These are phyloP conservation scores for Blastobotrys raffinosifermentans DNA, from an alignment of 1,139 yeast genomes.

Conservation along the genomic window DNA sequence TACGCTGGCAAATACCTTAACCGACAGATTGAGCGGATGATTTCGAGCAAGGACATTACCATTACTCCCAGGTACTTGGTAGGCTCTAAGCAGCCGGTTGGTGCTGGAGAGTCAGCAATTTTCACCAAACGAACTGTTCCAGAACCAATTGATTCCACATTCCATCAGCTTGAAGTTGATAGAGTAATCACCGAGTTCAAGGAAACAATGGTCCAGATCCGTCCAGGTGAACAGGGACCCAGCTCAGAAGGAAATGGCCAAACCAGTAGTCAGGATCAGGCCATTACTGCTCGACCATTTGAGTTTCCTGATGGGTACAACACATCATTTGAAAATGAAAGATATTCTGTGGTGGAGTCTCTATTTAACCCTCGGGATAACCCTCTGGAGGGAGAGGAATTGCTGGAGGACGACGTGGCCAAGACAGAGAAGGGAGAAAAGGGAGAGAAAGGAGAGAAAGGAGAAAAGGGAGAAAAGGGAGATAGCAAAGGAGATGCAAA, in stretches of 20 bases:
- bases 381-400: conserved; percentile 29
- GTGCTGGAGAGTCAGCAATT: conserved; percentile 32
- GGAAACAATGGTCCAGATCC: conserved; percentile 48
- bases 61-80: conserved; percentile 35
- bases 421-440: conserved; percentile 20
- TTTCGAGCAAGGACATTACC: conserved; percentile 16
- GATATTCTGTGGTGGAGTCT: conserved; percentile 67
- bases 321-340: conserved; percentile 49
- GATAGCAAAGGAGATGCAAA: conserved; percentile 6
- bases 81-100: conserved; percentile 26
- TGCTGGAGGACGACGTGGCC: conserved; percentile 22
- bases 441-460: conserved; percentile 12
- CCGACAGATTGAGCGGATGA: conserved; percentile 23
- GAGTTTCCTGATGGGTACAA: conserved; percentile 76
- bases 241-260: conserved; percentile 9
- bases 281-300: conserved; percentile 43
- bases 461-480: conserved; percentile 21
- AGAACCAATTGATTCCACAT: conserved; percentile 23
- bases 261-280: conserved; percentile 7
- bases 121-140: conserved; percentile 33
- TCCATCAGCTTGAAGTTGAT: conserved; percentile 26
- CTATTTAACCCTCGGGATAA: conserved; percentile 46
- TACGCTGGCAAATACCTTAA: conserved; percentile 36
- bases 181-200: conserved; percentile 52
- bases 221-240: conserved; percentile 43